Conservation (phyloP, 495 filamentous ascomycete species). For the Staphylotrichum tortipilum region DNA sequence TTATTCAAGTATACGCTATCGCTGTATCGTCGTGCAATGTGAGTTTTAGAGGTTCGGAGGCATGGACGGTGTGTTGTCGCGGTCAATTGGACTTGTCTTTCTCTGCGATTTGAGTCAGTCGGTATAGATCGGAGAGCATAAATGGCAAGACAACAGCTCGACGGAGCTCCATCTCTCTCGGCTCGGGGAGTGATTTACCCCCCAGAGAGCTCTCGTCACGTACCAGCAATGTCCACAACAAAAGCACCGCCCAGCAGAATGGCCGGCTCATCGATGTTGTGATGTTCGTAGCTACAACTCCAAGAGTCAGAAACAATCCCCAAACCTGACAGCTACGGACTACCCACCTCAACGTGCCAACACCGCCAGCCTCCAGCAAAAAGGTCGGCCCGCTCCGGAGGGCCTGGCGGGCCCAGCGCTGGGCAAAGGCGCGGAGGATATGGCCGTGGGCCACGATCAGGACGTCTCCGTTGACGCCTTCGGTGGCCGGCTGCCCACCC, state of each 20-base stretch:
- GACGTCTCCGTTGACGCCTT: slow-evolving; percentile 39
- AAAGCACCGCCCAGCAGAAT: slow-evolving; percentile 61
- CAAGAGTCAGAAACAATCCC: slow-evolving; percentile 12
- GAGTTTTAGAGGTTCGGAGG: too few species aligned
- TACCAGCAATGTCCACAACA: slow-evolving; percentile 41
- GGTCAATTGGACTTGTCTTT: too few species aligned
- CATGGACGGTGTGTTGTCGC: too few species aligned
- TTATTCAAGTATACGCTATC: too few species aligned
- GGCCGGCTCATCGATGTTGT: slow-evolving; percentile 57
- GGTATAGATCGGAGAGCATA: too few species aligned
- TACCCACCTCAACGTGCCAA: slow-evolving; percentile 64
- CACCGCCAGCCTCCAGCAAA: slow-evolving; percentile 74
- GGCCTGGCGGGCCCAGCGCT: slow-evolving; percentile 71
- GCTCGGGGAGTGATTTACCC: neutral
- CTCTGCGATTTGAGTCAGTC: too few species aligned
- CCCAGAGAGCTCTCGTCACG: neutral
- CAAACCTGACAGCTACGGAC: neutral
- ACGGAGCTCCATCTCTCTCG: too few species aligned
- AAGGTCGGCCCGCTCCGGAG: slow-evolving; percentile 57
- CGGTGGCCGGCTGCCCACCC: slow-evolving; percentile 33
- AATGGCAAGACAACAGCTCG: too few species aligned
- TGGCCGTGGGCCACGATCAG: slow-evolving; percentile 73
- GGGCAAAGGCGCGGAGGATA: slow-evolving; percentile 80
- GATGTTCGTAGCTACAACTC: slow-evolving; percentile 51
- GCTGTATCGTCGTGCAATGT: too few species aligned